Percentiles rank a stretch among this genome's conserved stretches.
Conservation (phyloP, 2,329 filamentous ascomycete species). For the Xylariomycetidae sp. region DNA sequence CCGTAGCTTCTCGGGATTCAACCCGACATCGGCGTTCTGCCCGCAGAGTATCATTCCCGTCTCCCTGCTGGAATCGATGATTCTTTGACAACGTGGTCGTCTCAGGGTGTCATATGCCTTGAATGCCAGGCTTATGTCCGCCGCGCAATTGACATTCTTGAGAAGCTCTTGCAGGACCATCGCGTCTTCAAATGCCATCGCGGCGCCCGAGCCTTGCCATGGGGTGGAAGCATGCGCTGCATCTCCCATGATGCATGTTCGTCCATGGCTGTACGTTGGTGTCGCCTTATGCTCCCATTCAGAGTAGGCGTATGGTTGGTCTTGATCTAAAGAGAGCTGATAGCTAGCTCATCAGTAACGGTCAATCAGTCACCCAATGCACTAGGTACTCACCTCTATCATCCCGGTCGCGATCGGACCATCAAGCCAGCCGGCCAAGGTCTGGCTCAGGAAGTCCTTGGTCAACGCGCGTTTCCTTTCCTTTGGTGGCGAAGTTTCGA, state of each 20-base stretch:
- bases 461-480: slow-evolving; percentile 8
- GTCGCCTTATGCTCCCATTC: slow-evolving; percentile 8
- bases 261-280: slow-evolving; percentile 10
- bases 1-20: not conserved
- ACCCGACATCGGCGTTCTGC: not conserved
- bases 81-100: not conserved
- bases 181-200: slow-evolving; percentile 13
- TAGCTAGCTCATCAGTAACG: not conserved
- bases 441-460: slow-evolving; percentile 2
- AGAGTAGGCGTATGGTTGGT: slow-evolving; percentile 1
- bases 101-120: slow-evolving; percentile 1
- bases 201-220: slow-evolving; percentile 10
- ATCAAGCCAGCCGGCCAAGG: slow-evolving; percentile 7
- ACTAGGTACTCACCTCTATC: slow-evolving; percentile 16
- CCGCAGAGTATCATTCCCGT: not conserved
- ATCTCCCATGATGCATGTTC: slow-evolving; percentile 11
- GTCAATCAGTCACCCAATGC: not conserved
- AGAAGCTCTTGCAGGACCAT: slow-evolving; percentile 1
- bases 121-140: not conserved
- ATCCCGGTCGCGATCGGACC: slow-evolving; percentile 12
- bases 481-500: slow-evolving; percentile 7
- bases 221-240: slow-evolving; percentile 10
- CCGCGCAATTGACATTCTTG: not conserved
- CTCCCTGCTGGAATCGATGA: slow-evolving; percentile 1
- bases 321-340: slow-evolving; percentile 10